These are phyloP conservation scores for Xerocomus alliaceus DNA, from an alignment of 1,284 basidiomycete species.

Conservation along the genomic window DNA sequence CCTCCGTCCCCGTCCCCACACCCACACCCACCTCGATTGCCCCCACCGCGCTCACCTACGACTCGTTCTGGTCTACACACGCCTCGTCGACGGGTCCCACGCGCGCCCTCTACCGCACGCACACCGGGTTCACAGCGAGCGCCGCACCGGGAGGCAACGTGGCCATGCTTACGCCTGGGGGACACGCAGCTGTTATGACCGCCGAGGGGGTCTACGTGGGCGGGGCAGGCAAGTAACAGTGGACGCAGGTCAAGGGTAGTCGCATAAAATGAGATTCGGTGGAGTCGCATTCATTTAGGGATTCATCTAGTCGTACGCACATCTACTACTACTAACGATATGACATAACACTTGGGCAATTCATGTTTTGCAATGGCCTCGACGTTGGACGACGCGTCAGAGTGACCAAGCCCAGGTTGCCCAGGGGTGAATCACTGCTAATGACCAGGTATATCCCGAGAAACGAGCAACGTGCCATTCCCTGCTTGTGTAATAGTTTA, in stretches of 20 bases:
- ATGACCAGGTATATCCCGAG: too few species aligned
- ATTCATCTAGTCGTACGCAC: conserved; percentile 33
- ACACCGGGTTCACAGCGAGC: conserved; percentile 37
- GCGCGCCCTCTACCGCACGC: conserved; percentile 41
- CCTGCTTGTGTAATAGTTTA: too few species aligned
- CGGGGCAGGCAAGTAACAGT: conserved; percentile 22
- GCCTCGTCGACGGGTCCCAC: conserved; percentile 39
- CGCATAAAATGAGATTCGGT: background rate
- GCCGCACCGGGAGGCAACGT: conserved; percentile 36
- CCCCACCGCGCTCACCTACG: conserved; percentile 56
- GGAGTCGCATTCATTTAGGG: conserved; percentile 19
- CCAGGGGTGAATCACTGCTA: too few species aligned
- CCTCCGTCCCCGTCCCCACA: background rate
- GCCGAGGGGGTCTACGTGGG: conserved; percentile 43
- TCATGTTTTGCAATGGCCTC: too few species aligned
- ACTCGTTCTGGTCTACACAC: conserved; percentile 70
- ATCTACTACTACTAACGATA: conserved; percentile 26
- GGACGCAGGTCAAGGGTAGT: background rate
- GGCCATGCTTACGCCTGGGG: conserved; percentile 41
- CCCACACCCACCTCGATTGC: conserved; percentile 22
- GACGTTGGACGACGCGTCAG: too few species aligned
- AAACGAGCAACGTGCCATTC: too few species aligned
- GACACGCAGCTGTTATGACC: conserved; percentile 40
- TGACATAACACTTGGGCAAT: conserved; percentile 6
- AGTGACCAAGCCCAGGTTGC: too few species aligned